Evolutionary conservation across 2,329 filamentous ascomycete genomes (phyloP).

Genomic region (Didymella exigua): DNA sequence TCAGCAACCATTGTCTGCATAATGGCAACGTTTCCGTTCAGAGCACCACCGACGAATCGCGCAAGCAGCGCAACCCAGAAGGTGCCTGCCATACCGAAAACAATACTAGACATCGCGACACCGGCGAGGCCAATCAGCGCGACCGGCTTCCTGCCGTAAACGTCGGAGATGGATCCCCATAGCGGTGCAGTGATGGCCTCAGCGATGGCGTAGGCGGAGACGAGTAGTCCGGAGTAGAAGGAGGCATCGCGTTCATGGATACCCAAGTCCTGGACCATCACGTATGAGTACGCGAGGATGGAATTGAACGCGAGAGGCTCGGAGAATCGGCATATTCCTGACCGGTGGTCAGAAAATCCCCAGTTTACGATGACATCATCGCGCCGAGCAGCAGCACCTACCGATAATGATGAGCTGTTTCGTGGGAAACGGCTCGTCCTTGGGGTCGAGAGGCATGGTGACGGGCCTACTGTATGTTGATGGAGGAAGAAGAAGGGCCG

Average conservation of each 20-base stretch:
- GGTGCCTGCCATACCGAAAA: slow-evolving; percentile 81
- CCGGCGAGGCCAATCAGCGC: slow-evolving; percentile 65
- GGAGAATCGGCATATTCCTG: slow-evolving; percentile 89
- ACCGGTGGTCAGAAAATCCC: slow-evolving; percentile 25
- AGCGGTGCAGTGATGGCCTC: slow-evolving; percentile 83
- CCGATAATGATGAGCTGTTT: slow-evolving; percentile 54
- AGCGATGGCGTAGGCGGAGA: slow-evolving; percentile 85
- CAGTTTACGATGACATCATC: slow-evolving; percentile 27
- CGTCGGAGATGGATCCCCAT: slow-evolving; percentile 50
- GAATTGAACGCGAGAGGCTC: slow-evolving; percentile 93
- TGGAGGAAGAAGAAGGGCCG: slow-evolving; percentile 15
- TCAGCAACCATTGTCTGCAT: slow-evolving; percentile 95
- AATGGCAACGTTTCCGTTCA: slow-evolving; percentile 91
- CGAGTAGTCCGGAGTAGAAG: slow-evolving; percentile 83
- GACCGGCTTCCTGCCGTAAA: slow-evolving; percentile 50
- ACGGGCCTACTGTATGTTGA: slow-evolving; percentile 25
- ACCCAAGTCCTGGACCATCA: slow-evolving; percentile 49
- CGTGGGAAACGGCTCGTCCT: slow-evolving; percentile 51
- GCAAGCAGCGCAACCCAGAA: slow-evolving; percentile 83
- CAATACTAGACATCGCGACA: slow-evolving; percentile 80
- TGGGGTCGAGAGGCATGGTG: slow-evolving; percentile 39
- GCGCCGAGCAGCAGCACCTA: slow-evolving; percentile 25
- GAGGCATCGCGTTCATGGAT: slow-evolving; percentile 59
- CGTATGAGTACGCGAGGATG: slow-evolving; percentile 78
- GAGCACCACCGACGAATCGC: slow-evolving; percentile 75